phyloP scores from a whole-genome alignment of 306 rosid species.

The Mimosa pudica region DNA sequence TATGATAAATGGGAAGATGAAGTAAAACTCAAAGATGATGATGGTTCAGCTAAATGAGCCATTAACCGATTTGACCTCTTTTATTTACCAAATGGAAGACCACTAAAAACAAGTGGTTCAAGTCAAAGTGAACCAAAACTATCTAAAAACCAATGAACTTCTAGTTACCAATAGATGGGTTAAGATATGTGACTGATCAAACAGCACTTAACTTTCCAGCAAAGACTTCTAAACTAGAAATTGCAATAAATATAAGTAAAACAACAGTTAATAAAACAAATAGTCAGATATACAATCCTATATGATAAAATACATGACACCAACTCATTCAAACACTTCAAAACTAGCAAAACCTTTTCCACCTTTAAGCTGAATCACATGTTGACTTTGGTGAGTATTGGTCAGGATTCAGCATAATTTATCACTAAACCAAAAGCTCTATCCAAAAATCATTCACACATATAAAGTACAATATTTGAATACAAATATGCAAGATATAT shows the following conservation, averaged over 20 bases:
- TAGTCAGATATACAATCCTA: constrained; percentile 15
- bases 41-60: constrained; percentile 77
- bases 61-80: constrained; percentile 30
- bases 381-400: neutral
- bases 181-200: neutral
- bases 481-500: neutral
- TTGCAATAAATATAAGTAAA: neutral
- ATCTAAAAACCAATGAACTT: constrained; percentile 18
- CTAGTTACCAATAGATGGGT: constrained; percentile 2
- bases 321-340: constrained; percentile 6
- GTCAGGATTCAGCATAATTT: neutral
- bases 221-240: constrained; percentile 16
- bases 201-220: constrained; percentile 24
- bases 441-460: neutral
- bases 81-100: neutral
- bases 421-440: neutral
- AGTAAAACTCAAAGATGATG: constrained; percentile 84
- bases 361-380: neutral
- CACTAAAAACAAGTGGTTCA: neutral
- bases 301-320: constrained; percentile 24
- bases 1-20: constrained; percentile 73
- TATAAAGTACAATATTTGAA: constrained; percentile 3
- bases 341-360: constrained; percentile 24
- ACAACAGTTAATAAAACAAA: constrained; percentile 6
- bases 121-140: constrained; percentile 21